A percentile compares a stretch with the other conserved stretches of the same genome.
Evolutionary conservation across 2,329 filamentous ascomycete genomes (phyloP).

Genomic region (Blastomyces parvus): DNA sequence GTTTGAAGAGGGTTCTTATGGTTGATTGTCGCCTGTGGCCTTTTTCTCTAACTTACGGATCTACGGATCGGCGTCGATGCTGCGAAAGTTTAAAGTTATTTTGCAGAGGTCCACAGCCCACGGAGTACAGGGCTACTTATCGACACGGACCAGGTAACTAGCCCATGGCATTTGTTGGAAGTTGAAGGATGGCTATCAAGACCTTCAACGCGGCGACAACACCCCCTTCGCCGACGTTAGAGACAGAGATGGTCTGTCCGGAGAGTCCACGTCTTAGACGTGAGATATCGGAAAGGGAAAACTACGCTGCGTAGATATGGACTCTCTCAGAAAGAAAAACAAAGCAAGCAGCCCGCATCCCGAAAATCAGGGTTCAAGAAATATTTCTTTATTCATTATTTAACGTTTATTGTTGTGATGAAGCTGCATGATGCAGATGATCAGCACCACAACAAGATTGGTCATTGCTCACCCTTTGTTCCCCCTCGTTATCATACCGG

Average conservation of each 20-base stretch:
- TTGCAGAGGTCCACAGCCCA: not conserved
- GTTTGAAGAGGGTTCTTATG: not conserved
- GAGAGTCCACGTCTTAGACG: not conserved
- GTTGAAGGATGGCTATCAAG: not conserved
- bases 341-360: not conserved
- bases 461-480: constrained; percentile 5
- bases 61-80: not conserved
- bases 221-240: not conserved
- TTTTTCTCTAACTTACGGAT: not conserved
- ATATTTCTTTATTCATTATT: not conserved
- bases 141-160: not conserved
- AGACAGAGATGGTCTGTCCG: not conserved
- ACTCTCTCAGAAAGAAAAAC: not conserved
- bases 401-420: not conserved
- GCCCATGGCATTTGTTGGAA: not conserved
- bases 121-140: too few species aligned
- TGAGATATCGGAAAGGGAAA: too few species aligned
- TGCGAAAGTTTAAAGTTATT: not conserved
- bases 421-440: constrained; percentile 3
- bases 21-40: not conserved
- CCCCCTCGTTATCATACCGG: constrained; percentile 16
- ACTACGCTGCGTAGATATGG: too few species aligned
- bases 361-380: not conserved
- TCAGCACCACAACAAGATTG: not conserved
- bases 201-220: not conserved